Conservation (phyloP, 2,329 filamentous ascomycete genomes). For the Sporothrix dimorphospora region DNA sequence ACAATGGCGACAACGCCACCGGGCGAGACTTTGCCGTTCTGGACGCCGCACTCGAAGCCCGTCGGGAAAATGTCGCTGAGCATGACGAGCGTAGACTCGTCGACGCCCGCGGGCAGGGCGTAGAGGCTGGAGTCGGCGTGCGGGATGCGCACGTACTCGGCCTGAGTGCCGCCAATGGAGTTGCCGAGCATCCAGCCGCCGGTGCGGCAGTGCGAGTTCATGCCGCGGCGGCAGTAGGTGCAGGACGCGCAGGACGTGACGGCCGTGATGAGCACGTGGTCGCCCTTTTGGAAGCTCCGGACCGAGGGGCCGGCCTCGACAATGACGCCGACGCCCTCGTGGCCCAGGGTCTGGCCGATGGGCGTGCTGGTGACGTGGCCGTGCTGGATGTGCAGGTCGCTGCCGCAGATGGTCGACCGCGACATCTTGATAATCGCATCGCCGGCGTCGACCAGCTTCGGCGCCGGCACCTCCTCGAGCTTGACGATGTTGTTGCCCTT, state of each 20-base stretch:
- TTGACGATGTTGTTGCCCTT: slow-evolving; percentile 41
- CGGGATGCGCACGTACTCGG: slow-evolving; percentile 59
- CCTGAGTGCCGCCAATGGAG: slow-evolving; percentile 56
- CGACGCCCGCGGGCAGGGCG: slow-evolving; percentile 45
- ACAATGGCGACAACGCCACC: slow-evolving; percentile 58
- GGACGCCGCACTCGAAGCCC: slow-evolving; percentile 57
- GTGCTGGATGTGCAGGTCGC: slow-evolving; percentile 59
- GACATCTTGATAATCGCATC: slow-evolving; percentile 55
- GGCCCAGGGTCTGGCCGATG: slow-evolving; percentile 53
- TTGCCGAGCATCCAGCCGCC: slow-evolving; percentile 61
- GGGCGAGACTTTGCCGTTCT: slow-evolving; percentile 55
- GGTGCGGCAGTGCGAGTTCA: slow-evolving; percentile 56
- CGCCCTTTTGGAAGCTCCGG: slow-evolving; percentile 51
- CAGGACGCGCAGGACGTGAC: slow-evolving; percentile 57
- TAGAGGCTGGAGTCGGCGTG: slow-evolving; percentile 55
- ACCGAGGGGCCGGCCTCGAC: slow-evolving; percentile 51
- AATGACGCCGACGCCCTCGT: slow-evolving; percentile 57
- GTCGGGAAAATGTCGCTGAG: slow-evolving; percentile 62
- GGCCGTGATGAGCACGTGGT: slow-evolving; percentile 55
- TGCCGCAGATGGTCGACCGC: slow-evolving; percentile 57
- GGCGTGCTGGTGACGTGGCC: slow-evolving; percentile 55
- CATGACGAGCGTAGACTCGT: slow-evolving; percentile 49
- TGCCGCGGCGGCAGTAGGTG: slow-evolving; percentile 53
- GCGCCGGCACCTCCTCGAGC: slow-evolving; percentile 48
- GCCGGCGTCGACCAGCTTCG: slow-evolving; percentile 46